Evolutionary conservation across 2,329 filamentous ascomycete species (phyloP), one percentile per base, ranked within the genome.

Genomic region (Stagonosporopsis cucurbitacearum): DNA sequence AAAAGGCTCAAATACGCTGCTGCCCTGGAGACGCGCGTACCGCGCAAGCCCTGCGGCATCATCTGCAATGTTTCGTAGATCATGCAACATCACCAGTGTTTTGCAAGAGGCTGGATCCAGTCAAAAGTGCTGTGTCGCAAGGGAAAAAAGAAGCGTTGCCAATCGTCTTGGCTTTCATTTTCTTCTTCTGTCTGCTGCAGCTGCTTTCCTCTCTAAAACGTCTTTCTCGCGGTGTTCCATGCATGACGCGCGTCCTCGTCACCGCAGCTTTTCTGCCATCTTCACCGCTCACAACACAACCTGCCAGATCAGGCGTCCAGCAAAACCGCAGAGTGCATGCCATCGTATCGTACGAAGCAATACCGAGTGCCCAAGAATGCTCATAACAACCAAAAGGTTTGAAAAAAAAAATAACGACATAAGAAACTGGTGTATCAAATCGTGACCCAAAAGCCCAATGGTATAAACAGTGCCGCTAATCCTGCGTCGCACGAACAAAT

Each of bases 381-480:
- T 65, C 69, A 56, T 73, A 53, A 68, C 60, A 70, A 65, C 62
- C 32, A 42, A 55, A 60, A 62, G 52, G 32, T 12, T 33, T 54
- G 35, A 32, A 46, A 47, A 55, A n/a, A n/a, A n/a, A n/a, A n/a
- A n/a, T n/a, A n/a, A n/a, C n/a, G n/a, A 73, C 70, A 72, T 65
- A 72, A 45, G 68, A 69, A 67, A 70, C 54, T 47, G 41, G 59
- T 60, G 45, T 61, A 61, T 58, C 57, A 48, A 56, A 58, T 65
- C 64, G 60, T 68, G 20, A 67, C 46, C 63, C 54, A 45, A 58
- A 59, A 68, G 65, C 62, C 65, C 56, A 67, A 61, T 69, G 69
- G 67, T 73, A 73, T 73, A 72, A 68, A 63, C 54, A 49, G 64
- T 67, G 69, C 59, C 58, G 65, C 60, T 60, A 51, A 57, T 44